phyloP scores from a whole-genome alignment of 352 stramenopile genomes.

The Phytophthora idaei region DNA sequence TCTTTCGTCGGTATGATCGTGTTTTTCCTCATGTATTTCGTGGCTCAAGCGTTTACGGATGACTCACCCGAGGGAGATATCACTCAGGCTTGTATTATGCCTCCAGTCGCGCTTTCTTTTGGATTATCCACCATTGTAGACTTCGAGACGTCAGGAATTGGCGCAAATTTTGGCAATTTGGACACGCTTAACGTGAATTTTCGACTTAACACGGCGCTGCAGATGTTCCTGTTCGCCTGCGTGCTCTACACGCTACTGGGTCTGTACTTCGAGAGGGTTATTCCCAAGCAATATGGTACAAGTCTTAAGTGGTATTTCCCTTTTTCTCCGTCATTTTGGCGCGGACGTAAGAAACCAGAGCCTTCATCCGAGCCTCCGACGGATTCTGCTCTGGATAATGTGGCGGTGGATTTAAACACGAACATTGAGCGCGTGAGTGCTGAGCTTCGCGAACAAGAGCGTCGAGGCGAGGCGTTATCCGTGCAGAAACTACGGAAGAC shows the following conservation, averaged over 20 bases:
- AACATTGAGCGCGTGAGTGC: neutral
- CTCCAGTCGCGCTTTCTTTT: neutral
- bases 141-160: constrained; percentile 41
- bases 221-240: constrained; percentile 38
- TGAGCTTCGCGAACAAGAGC: constrained; percentile 29
- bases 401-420: neutral
- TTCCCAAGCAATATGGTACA: constrained; percentile 92
- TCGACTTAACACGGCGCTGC: constrained; percentile 29
- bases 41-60: constrained; percentile 47
- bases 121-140: neutral
- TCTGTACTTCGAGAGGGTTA: constrained; percentile 90
- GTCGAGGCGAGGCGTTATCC: constrained; percentile 34
- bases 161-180: constrained; percentile 31
- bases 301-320: constrained; percentile 92
- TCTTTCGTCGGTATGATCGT: constrained; percentile 77
- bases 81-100: constrained; percentile 39
- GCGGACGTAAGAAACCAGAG: neutral
- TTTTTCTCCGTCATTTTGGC: constrained; percentile 20
- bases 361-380: constrained; percentile 1
- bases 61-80: constrained; percentile 1
- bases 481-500: constrained; percentile 52
- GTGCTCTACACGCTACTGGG: constrained; percentile 91
- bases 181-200: constrained; percentile 47
- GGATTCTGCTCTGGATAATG: neutral
- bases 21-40: constrained; percentile 89